Evolutionary conservation across 352 stramenopile genomes (phyloP), one percentile per base, ranked within the genome.

Genomic region (Chrysophaeum taylorii): DNA sequence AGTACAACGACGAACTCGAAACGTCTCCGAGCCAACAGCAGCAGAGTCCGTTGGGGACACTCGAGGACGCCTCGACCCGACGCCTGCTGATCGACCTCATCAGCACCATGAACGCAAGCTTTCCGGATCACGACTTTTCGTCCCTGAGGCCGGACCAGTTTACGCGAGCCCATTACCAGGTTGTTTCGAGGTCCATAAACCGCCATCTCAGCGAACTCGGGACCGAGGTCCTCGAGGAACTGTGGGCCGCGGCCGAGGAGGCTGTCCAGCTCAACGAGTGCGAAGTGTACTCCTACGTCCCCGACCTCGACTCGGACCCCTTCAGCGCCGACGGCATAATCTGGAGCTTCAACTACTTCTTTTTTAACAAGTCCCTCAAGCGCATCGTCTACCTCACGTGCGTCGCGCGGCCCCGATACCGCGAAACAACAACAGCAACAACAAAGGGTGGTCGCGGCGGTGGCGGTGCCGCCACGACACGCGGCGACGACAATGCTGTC

Each of bases 261-360:
- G 85, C 81, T 16, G 91, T 94, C 63, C 85, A 88, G 63, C 82
- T 90, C n/a, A 80, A 88, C 16, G 86, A 93, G 73, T 93, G 88
- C 74, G 85, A 94, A 37, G 87, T 96, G 1, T 95, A 93, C 79
- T 93, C 84, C 79, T 95, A 95, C 81, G 88, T 94, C 41, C 88
- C 89, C 14, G 89, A 96, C 78, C 91, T 94, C 86, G 89, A 96
- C 76, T 76, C 75, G 15, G 90, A 95, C 68, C 89, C 89, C 23
- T 94, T 95, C 71, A 92, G 84, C 57, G n/a, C n/a, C n/a, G 89
- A 95, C 68, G 89, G 89, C 43, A 92, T 85, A 64, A 75, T 95
- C 70, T 94, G 90, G 88, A 94, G 87, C 38, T 95, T 96, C 82
- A 96, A 96, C 78, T 94, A 94, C 77, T 96, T 96, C 66, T 96